Evolutionary conservation across 1,284 basidiomycete species (phyloP).

Genomic region (Fomitopsis palustris): DNA sequence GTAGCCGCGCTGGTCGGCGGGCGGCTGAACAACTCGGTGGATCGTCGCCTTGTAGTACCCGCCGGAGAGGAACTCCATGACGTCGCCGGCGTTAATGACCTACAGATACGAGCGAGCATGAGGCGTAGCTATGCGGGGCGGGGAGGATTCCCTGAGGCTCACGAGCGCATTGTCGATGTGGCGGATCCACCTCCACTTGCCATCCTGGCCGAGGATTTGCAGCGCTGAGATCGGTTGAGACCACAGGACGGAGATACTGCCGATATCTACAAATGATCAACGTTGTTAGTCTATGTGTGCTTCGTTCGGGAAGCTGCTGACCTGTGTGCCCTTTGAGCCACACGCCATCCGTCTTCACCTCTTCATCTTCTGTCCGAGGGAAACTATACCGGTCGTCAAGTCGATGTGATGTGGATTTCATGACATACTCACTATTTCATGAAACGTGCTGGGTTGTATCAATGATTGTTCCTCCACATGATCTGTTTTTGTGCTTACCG

Average conservation of each 20-base stretch:
- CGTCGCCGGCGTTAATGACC: slow-evolving; percentile 61
- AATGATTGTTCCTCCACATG: background rate
- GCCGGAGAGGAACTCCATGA: slow-evolving; percentile 53
- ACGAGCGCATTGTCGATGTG: slow-evolving; percentile 60
- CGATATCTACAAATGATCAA: slow-evolving; percentile 39
- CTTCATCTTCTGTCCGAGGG: slow-evolving; percentile 42
- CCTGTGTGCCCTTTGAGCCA: slow-evolving; percentile 64
- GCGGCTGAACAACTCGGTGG: slow-evolving; percentile 41
- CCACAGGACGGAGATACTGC: slow-evolving; percentile 52
- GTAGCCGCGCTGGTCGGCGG: slow-evolving; percentile 43
- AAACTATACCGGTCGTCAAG: slow-evolving; percentile 17
- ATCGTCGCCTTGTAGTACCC: slow-evolving; percentile 39
- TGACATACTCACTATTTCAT: slow-evolving; percentile 46
- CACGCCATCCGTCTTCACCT: slow-evolving; percentile 48
- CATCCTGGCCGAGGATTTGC: slow-evolving; percentile 52
- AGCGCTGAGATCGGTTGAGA: slow-evolving; percentile 57
- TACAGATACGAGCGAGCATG: slow-evolving; percentile 10
- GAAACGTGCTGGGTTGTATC: slow-evolving; percentile 37
- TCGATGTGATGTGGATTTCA: background rate
- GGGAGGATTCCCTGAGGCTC: slow-evolving; percentile 3
- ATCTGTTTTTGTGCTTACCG: slow-evolving; percentile 12
- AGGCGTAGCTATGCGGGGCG: background rate
- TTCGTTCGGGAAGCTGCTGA: slow-evolving; percentile 15
- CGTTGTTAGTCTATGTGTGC: background rate
- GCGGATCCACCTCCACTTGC: slow-evolving; percentile 57